Evolutionary conservation across 2,329 filamentous ascomycete genomes (phyloP).

Genomic region (Calonectria pseudoturangicola): DNA sequence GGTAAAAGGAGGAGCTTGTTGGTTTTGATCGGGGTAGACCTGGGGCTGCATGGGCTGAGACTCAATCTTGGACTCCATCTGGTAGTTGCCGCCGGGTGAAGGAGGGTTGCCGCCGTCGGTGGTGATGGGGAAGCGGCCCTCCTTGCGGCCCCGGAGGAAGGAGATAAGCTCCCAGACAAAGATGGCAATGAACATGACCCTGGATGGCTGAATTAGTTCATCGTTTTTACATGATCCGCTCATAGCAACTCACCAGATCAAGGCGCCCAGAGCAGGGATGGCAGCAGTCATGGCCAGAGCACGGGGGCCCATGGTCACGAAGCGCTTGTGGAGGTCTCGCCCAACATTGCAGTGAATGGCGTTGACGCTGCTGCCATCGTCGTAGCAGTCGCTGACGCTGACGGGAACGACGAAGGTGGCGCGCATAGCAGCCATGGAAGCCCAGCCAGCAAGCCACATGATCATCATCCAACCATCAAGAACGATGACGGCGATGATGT

Average conservation of each 20-base stretch:
- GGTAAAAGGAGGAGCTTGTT: constrained; percentile 44
- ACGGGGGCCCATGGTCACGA: constrained; percentile 59
- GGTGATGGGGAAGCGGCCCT: constrained; percentile 58
- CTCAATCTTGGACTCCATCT: constrained; percentile 60
- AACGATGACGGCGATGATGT: constrained; percentile 66
- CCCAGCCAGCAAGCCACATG: constrained; percentile 68
- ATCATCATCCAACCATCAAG: constrained; percentile 67
- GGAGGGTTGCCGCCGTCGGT: constrained; percentile 30
- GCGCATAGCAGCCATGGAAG: constrained; percentile 63
- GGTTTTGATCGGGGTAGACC: constrained; percentile 46
- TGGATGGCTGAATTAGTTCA: constrained; percentile 44
- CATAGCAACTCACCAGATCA: constrained; percentile 61
- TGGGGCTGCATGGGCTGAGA: constrained; percentile 49
- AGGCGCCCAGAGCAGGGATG: constrained; percentile 65
- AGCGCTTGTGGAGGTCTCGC: constrained; percentile 44
- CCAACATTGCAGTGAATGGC: constrained; percentile 60
- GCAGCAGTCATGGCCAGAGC: constrained; percentile 62
- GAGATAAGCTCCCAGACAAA: constrained; percentile 60
- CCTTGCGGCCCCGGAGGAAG: constrained; percentile 62
- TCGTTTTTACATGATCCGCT: not conserved
- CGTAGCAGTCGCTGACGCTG: constrained; percentile 56
- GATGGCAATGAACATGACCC: constrained; percentile 62
- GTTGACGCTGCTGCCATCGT: constrained; percentile 63
- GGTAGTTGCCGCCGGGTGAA: constrained; percentile 52
- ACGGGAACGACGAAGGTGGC: constrained; percentile 59